Evolutionary conservation across 192 early-diverging fungal genomes (phyloP), one percentile per base, ranked within the genome.

Genomic region (Coemansia sp.): DNA sequence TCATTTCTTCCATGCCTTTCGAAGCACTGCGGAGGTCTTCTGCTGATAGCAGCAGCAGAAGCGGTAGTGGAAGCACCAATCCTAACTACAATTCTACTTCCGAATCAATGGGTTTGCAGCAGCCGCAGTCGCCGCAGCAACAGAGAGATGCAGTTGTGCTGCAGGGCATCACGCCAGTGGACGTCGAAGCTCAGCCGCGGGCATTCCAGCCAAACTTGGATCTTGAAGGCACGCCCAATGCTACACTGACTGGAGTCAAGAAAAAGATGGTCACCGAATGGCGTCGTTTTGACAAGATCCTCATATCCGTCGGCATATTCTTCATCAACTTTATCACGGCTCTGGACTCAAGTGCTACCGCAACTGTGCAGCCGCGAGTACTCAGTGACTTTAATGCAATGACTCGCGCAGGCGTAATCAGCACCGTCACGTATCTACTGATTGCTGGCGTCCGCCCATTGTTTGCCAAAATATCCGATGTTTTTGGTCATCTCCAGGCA

Each of bases 231-330:
- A 54, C 54, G 30, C 27, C 61, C 4, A 74, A 78, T 41, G 58
- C 65, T 2, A 72, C 75, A 41, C 62, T 78, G 58, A 65, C 54
- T 7, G 75, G 75, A 7, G 75, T 78, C 69, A 72, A 72, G 66
- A 78, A 78, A 34, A 78, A 78, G 66, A 52, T 78, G 58, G 75
- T 72, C 3, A 72, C 76, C 18, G 67, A 69, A 56, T 73, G 70
- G 69, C 53, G 59, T 7, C 62, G 16, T 18, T 57, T 56, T 24
- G 76, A 78, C 67, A 71, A 68, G 54, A 64, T 77, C 14, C 69
- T 77, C 4, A 71, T 71, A n/a, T 23, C 53, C 28, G 61, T 14
- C 28, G 74, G 74, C 7, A 71, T 77, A 30, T 77, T 77, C 69
- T 68, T 77, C 18, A 71, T 77, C 34, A 71, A 71, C 65, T 77